Percentiles rank a stretch among this genome's conserved stretches.
phyloP scores from a whole-genome alignment of 768 basidiomycete genomes.

The Chalciporus chontae region DNA sequence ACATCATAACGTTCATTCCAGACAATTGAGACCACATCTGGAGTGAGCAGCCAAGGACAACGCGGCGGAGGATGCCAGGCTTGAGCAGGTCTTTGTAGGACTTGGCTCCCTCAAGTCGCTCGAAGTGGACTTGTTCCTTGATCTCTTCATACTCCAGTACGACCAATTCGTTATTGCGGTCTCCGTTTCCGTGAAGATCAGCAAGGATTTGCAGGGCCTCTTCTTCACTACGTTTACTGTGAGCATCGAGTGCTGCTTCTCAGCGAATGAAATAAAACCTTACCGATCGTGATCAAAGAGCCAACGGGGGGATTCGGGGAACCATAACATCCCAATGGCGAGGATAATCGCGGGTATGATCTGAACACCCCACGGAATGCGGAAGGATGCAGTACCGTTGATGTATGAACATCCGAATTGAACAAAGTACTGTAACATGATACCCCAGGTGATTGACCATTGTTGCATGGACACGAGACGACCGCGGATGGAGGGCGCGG shows the following conservation, averaged over 20 bases:
- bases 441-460: constrained; percentile 81
- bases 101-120: constrained; percentile 68
- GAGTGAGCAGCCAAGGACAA: constrained; percentile 62
- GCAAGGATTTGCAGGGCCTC: constrained; percentile 73
- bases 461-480: constrained; percentile 76
- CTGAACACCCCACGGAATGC: constrained; percentile 78
- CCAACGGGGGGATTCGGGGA: constrained; percentile 73
- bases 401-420: constrained; percentile 72
- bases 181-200: constrained; percentile 64
- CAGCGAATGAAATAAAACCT: not conserved
- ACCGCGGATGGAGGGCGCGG: constrained; percentile 68
- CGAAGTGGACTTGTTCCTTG: constrained; percentile 49
- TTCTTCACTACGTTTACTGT: constrained; percentile 25
- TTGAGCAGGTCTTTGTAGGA: constrained; percentile 65
- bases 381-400: constrained; percentile 66
- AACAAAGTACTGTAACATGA: constrained; percentile 71
- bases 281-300: constrained; percentile 60
- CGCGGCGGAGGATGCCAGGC: constrained; percentile 64
- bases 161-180: constrained; percentile 57
- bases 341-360: constrained; percentile 75
- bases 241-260: not conserved
- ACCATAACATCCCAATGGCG: constrained; percentile 59
- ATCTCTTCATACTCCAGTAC: constrained; percentile 71
- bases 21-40: constrained; percentile 81
- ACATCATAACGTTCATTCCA: constrained; percentile 84